These are phyloP conservation scores for Penicillium oxalicum DNA, from an alignment of 2,329 filamentous ascomycete species.

Conservation along the genomic window DNA sequence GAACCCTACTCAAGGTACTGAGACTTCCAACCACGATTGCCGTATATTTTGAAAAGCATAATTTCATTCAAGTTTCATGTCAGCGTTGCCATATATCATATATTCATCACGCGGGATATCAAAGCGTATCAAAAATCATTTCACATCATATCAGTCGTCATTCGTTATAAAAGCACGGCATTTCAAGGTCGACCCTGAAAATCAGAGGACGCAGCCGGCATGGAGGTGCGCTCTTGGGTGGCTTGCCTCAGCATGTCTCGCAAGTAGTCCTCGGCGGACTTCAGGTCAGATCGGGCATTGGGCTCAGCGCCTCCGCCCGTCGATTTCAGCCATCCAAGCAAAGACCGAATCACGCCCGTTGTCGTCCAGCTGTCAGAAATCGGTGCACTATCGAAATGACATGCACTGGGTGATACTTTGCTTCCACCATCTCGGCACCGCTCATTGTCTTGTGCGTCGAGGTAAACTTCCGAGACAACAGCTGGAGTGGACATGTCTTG, in stretches of 20 bases:
- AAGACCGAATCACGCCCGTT: conserved; percentile 27
- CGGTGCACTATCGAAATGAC: background rate
- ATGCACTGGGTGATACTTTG: background rate
- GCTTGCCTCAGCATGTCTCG: conserved; percentile 31
- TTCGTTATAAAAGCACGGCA: background rate
- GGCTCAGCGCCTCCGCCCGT: conserved; percentile 17
- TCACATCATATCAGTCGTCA: conserved; percentile 2
- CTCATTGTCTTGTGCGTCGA: conserved; percentile 32
- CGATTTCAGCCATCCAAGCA: conserved; percentile 32
- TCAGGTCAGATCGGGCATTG: conserved; percentile 14
- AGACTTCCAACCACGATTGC: no score
- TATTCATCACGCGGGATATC: no score
- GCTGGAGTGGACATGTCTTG: conserved; percentile 31
- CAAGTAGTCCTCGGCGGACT: conserved; percentile 34
- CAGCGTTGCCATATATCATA: no score
- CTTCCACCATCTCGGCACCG: background rate
- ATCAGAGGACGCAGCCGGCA: background rate
- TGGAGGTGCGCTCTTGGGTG: background rate
- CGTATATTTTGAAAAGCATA: no score
- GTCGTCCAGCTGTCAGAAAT: conserved; percentile 12
- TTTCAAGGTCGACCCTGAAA: no score
- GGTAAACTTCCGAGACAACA: conserved; percentile 35
- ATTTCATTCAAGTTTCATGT: no score
- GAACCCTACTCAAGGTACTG: no score
- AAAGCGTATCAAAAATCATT: no score